Percentiles rank a stretch among this genome's conserved stretches.
These are phyloP conservation scores for Ulvella scutata DNA, from an alignment of 139 green algal species.

Conservation along the genomic window DNA sequence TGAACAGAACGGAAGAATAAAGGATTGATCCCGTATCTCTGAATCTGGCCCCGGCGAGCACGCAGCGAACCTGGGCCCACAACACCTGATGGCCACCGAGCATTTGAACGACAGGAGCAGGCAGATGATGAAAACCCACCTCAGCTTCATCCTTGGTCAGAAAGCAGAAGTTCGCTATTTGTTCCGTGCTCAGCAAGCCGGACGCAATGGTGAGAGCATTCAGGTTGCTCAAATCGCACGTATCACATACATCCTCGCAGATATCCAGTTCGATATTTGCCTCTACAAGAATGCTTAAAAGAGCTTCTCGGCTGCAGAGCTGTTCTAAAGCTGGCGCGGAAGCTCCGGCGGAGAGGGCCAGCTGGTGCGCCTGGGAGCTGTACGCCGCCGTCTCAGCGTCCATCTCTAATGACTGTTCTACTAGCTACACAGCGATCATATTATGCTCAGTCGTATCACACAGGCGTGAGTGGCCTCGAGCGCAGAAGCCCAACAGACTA, in stretches of 20 bases:
- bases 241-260: slow-evolving; percentile 13
- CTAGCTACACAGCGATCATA: no score
- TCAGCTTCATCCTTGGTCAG: slow-evolving; percentile 23
- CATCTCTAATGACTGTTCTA: no score
- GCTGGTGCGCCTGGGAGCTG: background rate
- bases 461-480: no score
- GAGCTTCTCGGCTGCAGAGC: slow-evolving; percentile 8
- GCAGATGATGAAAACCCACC: background rate
- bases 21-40: no score
- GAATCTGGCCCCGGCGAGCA: no score
- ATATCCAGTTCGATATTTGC: slow-evolving; percentile 20
- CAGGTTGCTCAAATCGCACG: slow-evolving; percentile 21
- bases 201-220: slow-evolving; percentile 13
- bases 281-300: slow-evolving; percentile 10
- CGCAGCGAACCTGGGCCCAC: no score
- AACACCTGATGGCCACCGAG: no score
- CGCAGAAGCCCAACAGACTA: no score
- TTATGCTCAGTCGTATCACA: no score
- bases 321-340: background rate
- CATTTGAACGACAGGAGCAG: background rate
- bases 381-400: no score
- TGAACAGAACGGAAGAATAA: no score
- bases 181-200: slow-evolving; percentile 2
- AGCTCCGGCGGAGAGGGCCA: slow-evolving; percentile 4
- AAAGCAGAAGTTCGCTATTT: slow-evolving; percentile 18